These are phyloP conservation scores for Hypholoma fasciculare DNA, from an alignment of 768 basidiomycete genomes.

Conservation along the genomic window DNA sequence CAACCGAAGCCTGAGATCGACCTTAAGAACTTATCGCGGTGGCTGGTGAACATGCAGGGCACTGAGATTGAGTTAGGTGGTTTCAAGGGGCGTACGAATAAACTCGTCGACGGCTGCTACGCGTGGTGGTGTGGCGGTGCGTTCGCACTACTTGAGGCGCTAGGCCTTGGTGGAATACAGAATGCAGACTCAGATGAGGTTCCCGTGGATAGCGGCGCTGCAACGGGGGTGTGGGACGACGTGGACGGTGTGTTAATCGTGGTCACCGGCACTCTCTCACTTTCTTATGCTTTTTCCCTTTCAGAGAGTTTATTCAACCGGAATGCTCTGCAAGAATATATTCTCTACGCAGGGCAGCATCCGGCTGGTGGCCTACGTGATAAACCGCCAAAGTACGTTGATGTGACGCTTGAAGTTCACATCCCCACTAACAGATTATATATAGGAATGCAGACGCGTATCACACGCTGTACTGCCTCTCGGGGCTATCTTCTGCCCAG, in stretches of 20 bases:
- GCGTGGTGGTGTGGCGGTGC: conserved; percentile 99
- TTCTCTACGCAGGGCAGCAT: conserved; percentile 84
- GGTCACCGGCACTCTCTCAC: not conserved
- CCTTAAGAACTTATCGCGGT: conserved; percentile 61
- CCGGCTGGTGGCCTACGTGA: conserved; percentile 87
- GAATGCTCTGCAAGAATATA: conserved; percentile 81
- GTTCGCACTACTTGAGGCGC: conserved; percentile 72
- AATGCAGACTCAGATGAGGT: conserved; percentile 33
- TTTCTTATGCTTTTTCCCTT: not conserved
- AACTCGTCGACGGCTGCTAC: conserved; percentile 99
- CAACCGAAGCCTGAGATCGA: conserved; percentile 49
- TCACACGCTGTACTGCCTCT: conserved; percentile 91
- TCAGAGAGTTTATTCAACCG: conserved; percentile 56
- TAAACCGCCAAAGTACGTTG: conserved; percentile 87
- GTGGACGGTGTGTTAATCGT: conserved; percentile 47
- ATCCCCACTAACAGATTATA: not conserved
- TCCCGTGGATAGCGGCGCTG: conserved; percentile 17
- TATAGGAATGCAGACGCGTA: conserved; percentile 86
- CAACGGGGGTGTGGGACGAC: conserved; percentile 61
- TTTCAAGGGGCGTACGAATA: conserved; percentile 92
- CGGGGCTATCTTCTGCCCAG: conserved; percentile 88
- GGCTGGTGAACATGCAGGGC: conserved; percentile 89
- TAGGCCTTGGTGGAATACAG: conserved; percentile 40
- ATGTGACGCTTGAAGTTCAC: not conserved
- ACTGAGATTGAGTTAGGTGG: conserved; percentile 83